These are phyloP conservation scores for Podospora pseudopauciseta DNA, from an alignment of 495 filamentous ascomycete species.

Conservation along the genomic window DNA sequence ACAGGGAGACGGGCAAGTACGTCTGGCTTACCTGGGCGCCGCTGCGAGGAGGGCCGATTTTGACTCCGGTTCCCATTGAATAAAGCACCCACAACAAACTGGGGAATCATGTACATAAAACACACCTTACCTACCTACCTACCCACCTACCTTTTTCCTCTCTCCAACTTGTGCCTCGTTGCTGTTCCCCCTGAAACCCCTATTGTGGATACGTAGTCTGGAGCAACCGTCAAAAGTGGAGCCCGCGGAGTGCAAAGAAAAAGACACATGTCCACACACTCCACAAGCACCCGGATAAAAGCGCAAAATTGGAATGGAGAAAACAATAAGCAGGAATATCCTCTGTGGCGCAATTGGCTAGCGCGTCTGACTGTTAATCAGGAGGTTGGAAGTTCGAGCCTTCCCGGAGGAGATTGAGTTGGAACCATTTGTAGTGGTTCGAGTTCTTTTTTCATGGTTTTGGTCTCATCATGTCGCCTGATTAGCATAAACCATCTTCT, in stretches of 20 bases:
- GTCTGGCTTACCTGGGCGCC: slow-evolving; percentile 28
- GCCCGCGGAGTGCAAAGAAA: not conserved
- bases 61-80: not conserved
- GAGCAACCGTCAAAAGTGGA: not conserved
- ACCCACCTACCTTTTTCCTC: not conserved
- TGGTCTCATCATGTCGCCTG: too few species aligned
- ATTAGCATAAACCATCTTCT: too few species aligned
- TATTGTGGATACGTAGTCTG: not conserved
- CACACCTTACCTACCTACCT: not conserved
- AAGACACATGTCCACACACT: not conserved
- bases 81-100: not conserved
- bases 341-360: slow-evolving; percentile 25
- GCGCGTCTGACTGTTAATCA: slow-evolving; percentile 35
- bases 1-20: slow-evolving; percentile 20
- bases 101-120: not conserved
- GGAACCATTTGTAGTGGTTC: too few species aligned
- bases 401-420: slow-evolving; percentile 12
- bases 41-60: not conserved
- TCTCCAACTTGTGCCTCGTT: not conserved
- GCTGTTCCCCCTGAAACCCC: not conserved
- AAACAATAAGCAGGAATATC: not conserved
- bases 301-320: not conserved
- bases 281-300: not conserved
- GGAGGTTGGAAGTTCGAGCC: slow-evolving; percentile 24
- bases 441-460: too few species aligned